phyloP scores from a whole-genome alignment of 108 stramenopile species.

The Skeletonema tropicum region DNA sequence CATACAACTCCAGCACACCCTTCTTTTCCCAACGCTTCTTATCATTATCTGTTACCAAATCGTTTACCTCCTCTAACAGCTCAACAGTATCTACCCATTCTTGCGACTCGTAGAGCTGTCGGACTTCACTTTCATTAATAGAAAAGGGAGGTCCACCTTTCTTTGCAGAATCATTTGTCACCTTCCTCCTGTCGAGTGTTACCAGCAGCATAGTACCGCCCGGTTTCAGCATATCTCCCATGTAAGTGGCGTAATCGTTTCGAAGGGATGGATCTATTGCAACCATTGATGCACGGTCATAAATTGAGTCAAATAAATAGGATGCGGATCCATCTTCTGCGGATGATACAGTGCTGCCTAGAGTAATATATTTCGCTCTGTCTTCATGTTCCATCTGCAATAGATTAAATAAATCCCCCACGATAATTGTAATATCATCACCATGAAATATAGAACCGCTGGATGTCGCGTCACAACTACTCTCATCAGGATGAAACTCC shows the following conservation, averaged over 20 bases:
- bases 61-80: conserved; percentile 54
- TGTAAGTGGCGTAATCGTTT: conserved; percentile 55
- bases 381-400: conserved; percentile 27
- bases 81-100: conserved; percentile 63
- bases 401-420: conserved; percentile 74
- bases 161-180: conserved; percentile 44
- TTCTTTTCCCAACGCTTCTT: conserved; percentile 50
- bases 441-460: conserved; percentile 47
- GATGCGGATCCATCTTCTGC: background rate
- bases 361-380: conserved; percentile 11
- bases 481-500: conserved; percentile 3
- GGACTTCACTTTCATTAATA: conserved; percentile 53
- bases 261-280: conserved; percentile 75
- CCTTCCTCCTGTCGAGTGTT: conserved; percentile 57
- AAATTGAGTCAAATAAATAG: conserved; percentile 70
- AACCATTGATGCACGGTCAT: conserved; percentile 82
- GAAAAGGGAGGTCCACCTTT: conserved; percentile 75
- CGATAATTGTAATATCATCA: conserved; percentile 58
- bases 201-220: conserved; percentile 71
- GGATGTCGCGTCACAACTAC: background rate
- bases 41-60: conserved; percentile 48
- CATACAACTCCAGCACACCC: conserved; percentile 45
- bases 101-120: conserved; percentile 51
- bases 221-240: conserved; percentile 57
- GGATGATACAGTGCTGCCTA: background rate